A percentile compares a stretch with the other conserved stretches of the same genome.
These are phyloP conservation scores for Suhomyces canberraensis DNA, from an alignment of 805 yeast genomes.

Conservation along the genomic window DNA sequence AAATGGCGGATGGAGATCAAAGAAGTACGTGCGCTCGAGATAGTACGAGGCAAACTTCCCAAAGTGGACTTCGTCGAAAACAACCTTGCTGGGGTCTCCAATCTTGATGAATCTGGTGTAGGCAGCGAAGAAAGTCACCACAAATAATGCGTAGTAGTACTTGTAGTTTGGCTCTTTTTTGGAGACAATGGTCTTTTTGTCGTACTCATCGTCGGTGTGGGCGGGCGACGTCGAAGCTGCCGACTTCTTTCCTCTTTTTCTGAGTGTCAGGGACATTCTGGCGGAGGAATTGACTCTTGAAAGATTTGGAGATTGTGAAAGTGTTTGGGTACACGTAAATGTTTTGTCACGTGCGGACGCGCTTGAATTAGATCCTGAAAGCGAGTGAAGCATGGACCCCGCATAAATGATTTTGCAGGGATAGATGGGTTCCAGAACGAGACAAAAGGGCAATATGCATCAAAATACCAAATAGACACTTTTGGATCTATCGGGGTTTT, in stretches of 20 bases:
- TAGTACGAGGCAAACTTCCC: slow-evolving; percentile 86
- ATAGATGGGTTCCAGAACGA: too few relatives aligned
- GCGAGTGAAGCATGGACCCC: too few relatives aligned
- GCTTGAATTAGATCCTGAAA: too few relatives aligned
- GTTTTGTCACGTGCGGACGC: not conserved
- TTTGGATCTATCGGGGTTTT: too few relatives aligned
- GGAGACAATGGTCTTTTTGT: slow-evolving; percentile 1
- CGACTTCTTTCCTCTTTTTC: slow-evolving; percentile 24
- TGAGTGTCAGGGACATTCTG: slow-evolving; percentile 27
- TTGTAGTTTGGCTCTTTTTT: slow-evolving; percentile 26
- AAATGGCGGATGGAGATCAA: slow-evolving; percentile 97
- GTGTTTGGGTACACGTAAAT: not conserved
- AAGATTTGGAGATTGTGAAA: too few relatives aligned
- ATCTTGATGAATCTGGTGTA: slow-evolving; percentile 59
- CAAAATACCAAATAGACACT: too few relatives aligned
- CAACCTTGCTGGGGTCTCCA: slow-evolving; percentile 69
- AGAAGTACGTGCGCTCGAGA: slow-evolving; percentile 84
- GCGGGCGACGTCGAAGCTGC: not conserved
- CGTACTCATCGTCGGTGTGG: slow-evolving; percentile 1
- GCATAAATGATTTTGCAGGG: too few relatives aligned
- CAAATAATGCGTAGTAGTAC: slow-evolving; percentile 32
- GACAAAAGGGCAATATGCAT: too few relatives aligned
- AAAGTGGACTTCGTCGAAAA: slow-evolving; percentile 84
- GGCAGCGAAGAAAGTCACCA: slow-evolving; percentile 43
- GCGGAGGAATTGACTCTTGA: too few relatives aligned